Evolutionary conservation across 2,329 filamentous ascomycete species (phyloP), one percentile per base, ranked within the genome.

Genomic region (Exophiala viscosa): DNA sequence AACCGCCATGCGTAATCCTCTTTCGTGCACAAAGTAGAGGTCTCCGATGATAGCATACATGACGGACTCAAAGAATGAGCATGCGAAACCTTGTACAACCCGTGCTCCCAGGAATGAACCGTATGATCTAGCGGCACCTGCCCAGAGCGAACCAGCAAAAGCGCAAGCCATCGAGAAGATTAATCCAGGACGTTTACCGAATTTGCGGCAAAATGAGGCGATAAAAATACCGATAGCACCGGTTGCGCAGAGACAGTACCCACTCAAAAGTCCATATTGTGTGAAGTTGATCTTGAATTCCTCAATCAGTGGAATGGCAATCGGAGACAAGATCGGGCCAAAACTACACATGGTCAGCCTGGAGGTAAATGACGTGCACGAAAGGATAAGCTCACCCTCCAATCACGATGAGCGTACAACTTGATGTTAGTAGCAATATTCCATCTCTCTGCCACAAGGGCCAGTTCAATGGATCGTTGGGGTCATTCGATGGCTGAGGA

Each of bases 301-400:
- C 3, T 11, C 41, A 14, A 44, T 13, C 11, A 44, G 7, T 3
- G 75, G 63, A 0, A 72, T 48, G 43, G 73, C 70, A 55, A 76
- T 69, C 3, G 41, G 18, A 5, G 10, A 11, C 3, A 44, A 5
- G n/a, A 33, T 15, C 9, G 41, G 41, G 15, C 41, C 41, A 44
- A 28, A n/a, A n/a, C n/a, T n/a, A n/a, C n/a, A n/a, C n/a, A n/a
- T n/a, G n/a, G n/a, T n/a, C n/a, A n/a, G n/a, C n/a, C n/a, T n/a
- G n/a, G n/a, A n/a, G n/a, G n/a, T n/a, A n/a, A n/a, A n/a, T n/a
- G n/a, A n/a, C n/a, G n/a, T n/a, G n/a, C n/a, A n/a, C n/a, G n/a
- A n/a, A n/a, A n/a, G n/a, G n/a, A n/a, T n/a, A n/a, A n/a, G n/a
- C n/a, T n/a, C n/a, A 28, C 5, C 41, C 36, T 5, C 36, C 36